Percentiles rank a stretch among this genome's conserved stretches.
These are phyloP conservation scores for Chara braunii DNA, from an alignment of 139 green algal species.

Conservation along the genomic window DNA sequence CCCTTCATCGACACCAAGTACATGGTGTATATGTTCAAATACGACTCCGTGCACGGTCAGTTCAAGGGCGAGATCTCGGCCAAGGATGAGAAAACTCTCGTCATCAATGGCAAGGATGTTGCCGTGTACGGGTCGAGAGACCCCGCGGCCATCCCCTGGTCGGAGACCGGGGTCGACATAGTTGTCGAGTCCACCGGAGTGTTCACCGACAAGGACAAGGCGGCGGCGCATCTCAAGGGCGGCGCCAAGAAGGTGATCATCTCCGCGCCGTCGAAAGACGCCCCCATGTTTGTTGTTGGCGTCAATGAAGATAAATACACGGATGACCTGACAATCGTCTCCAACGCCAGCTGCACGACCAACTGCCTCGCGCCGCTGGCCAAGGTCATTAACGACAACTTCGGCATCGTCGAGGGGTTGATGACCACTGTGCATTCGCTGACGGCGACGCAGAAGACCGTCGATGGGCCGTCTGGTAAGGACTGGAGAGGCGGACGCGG, in stretches of 20 bases:
- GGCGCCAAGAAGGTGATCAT: conserved; percentile 98
- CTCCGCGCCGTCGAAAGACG: conserved; percentile 79
- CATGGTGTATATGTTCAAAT: conserved; percentile 30
- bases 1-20: conserved; percentile 38
- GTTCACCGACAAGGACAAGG: conserved; percentile 21
- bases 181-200: conserved; percentile 86
- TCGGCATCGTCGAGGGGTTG: conserved; percentile 55
- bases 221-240: conserved; percentile 26
- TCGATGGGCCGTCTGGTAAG: conserved; percentile 90
- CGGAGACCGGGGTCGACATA: conserved; percentile 61
- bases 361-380: conserved; percentile 47
- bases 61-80: background rate
- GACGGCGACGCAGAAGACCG: conserved; percentile 93
- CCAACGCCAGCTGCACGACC: conserved; percentile 50
- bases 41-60: conserved; percentile 13
- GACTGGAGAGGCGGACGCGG: conserved; percentile 90
- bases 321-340: conserved; percentile 33
- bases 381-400: conserved; percentile 59
- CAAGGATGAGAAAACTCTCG: conserved; percentile 3
- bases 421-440: conserved; percentile 93
- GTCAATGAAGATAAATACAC: conserved; percentile 48
- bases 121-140: conserved; percentile 45
- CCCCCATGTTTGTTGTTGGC: conserved; percentile 56
- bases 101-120: conserved; percentile 3
- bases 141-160: conserved; percentile 78